A percentile compares a stretch with the other conserved stretches of the same genome.
Conservation (phyloP, 208 protist species). For the Crithidia brevicula region DNA sequence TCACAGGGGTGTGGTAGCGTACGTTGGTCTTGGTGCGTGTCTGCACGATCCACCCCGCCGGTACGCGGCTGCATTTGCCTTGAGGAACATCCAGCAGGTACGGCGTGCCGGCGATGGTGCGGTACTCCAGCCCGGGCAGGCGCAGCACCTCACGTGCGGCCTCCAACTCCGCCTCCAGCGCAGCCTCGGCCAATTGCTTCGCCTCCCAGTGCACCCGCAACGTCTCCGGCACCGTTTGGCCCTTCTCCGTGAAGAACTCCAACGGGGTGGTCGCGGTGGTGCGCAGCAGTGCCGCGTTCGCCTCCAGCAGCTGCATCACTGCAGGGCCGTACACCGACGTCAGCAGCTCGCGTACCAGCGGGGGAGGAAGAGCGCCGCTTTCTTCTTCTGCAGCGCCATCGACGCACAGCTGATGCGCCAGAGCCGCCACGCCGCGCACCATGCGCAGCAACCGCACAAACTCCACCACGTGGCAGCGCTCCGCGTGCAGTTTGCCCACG, state of each 20-base stretch:
- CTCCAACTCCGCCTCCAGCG: conserved; percentile 70
- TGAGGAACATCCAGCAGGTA: conserved; percentile 80
- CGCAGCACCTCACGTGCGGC: conserved; percentile 44
- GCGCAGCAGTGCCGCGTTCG: conserved; percentile 41
- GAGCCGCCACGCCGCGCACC: conserved; percentile 31
- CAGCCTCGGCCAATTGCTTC: conserved; percentile 39
- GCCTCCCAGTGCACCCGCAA: conserved; percentile 48
- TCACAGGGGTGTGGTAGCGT: conserved; percentile 75
- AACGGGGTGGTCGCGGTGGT: conserved; percentile 59
- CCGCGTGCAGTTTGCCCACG: conserved; percentile 73
- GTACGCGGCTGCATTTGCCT: conserved; percentile 51
- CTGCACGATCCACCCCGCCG: conserved; percentile 73
- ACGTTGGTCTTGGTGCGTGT: conserved; percentile 83
- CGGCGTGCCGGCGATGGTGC: conserved; percentile 77
- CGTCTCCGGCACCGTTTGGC: conserved; percentile 21
- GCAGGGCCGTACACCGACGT: conserved; percentile 18
- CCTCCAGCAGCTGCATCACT: conserved; percentile 39
- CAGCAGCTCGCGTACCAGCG: conserved; percentile 43
- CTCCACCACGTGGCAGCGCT: conserved; percentile 75
- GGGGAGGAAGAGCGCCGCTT: neutral
- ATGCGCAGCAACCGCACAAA: conserved; percentile 74
- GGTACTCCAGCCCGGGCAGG: conserved; percentile 75
- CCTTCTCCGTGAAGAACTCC: conserved; percentile 54
- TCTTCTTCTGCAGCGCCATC: neutral
- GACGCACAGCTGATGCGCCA: conserved; percentile 33